Evolutionary conservation across 768 basidiomycete genomes (phyloP).

Genomic region (Suillus tomentosus): DNA sequence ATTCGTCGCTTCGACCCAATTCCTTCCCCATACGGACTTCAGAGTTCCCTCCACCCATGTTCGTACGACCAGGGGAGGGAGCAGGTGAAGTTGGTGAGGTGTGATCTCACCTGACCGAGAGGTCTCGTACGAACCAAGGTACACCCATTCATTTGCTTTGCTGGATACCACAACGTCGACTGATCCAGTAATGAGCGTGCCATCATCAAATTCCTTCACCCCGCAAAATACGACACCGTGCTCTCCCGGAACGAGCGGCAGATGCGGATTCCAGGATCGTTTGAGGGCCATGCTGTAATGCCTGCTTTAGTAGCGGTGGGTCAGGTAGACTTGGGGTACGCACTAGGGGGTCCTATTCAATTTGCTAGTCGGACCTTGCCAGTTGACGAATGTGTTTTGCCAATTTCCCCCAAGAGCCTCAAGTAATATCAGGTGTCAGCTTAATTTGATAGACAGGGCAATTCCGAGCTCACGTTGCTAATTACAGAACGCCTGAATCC

Average conservation of each 20-base stretch:
- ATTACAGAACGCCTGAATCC: constrained; percentile 24
- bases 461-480: constrained; percentile 14
- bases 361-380: constrained; percentile 7
- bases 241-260: constrained; percentile 16
- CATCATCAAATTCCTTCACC: not conserved
- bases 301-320: not conserved
- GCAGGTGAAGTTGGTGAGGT: constrained; percentile 15
- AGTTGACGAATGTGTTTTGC: constrained; percentile 6
- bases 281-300: constrained; percentile 16
- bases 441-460: not conserved
- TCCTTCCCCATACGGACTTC: constrained; percentile 6
- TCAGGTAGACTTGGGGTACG: not conserved
- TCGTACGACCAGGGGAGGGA: constrained; percentile 12
- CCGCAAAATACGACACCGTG: constrained; percentile 21
- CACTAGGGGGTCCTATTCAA: constrained; percentile 4
- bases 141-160: constrained; percentile 12
- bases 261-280: constrained; percentile 22
- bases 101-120: constrained; percentile 19
- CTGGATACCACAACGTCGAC: constrained; percentile 21
- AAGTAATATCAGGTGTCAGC: not conserved
- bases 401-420: constrained; percentile 6
- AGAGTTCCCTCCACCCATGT: constrained; percentile 18
- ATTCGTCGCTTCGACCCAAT: constrained; percentile 7
- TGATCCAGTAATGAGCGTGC: constrained; percentile 10
- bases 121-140: constrained; percentile 17